Evolutionary conservation across 192 early-diverging fungal genomes (phyloP).

Genomic region (Coemansia sp.): DNA sequence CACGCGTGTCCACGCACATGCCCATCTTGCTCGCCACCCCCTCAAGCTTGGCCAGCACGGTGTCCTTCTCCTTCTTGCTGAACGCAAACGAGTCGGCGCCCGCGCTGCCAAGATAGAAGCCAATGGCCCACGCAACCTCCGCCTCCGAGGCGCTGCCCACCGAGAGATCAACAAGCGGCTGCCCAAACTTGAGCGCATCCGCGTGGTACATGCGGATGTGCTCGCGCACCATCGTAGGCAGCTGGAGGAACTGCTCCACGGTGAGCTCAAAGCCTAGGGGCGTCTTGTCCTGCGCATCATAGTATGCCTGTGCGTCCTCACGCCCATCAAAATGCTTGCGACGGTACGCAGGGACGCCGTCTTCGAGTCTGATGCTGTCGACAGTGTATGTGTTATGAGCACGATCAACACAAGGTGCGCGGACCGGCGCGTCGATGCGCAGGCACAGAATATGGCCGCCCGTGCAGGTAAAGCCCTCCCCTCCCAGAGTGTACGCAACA

Average conservation of each 20-base stretch:
- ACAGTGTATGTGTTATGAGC: not conserved
- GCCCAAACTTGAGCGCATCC: constrained; percentile 16
- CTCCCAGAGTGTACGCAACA: not conserved
- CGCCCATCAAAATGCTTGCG: not conserved
- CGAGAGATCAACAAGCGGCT: constrained; percentile 9
- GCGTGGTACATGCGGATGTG: constrained; percentile 20
- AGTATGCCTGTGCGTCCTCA: constrained; percentile 15
- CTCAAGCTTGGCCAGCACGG: constrained; percentile 11
- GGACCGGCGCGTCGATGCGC: constrained; percentile 25
- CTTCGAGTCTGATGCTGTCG: not conserved
- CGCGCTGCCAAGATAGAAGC: constrained; percentile 19
- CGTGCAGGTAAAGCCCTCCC: constrained; percentile 36
- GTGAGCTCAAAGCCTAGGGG: constrained; percentile 27
- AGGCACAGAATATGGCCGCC: constrained; percentile 38
- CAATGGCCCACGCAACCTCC: constrained; percentile 37
- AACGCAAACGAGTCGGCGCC: not conserved
- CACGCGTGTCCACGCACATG: constrained; percentile 1
- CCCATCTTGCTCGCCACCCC: constrained; percentile 28
- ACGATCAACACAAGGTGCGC: not conserved
- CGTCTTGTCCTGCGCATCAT: constrained; percentile 8
- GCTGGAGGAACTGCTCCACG: constrained; percentile 27
- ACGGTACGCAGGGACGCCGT: not conserved
- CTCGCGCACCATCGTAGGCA: constrained; percentile 16
- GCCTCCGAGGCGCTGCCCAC: constrained; percentile 20
- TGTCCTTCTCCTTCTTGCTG: not conserved